Evolutionary conservation across 352 stramenopile species (phyloP).

Genomic region (Globisporangium okanoganense): DNA sequence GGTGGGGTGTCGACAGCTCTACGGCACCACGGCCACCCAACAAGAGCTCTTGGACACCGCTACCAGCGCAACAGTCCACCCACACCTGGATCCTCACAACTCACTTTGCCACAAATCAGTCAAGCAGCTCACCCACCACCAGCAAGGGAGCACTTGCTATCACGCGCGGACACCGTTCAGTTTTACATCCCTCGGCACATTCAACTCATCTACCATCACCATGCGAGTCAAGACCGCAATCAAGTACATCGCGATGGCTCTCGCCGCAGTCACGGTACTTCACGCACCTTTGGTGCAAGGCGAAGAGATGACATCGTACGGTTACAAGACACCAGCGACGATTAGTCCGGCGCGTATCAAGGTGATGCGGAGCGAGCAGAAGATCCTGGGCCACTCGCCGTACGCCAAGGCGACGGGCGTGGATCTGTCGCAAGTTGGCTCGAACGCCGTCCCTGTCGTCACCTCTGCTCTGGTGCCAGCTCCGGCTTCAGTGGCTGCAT

Average conservation of each 20-base stretch:
- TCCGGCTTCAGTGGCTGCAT: not conserved
- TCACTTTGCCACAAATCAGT: too few species aligned
- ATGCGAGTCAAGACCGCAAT: constrained; percentile 7
- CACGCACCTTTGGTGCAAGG: not conserved
- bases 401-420: constrained; percentile 2
- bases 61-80: too few species aligned
- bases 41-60: too few species aligned
- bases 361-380: constrained; percentile 8
- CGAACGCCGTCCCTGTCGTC: not conserved
- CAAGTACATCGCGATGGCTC: not conserved
- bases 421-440: not conserved
- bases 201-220: too few species aligned
- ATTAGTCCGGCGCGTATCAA: not conserved
- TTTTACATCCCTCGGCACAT: too few species aligned
- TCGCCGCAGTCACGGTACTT: not conserved
- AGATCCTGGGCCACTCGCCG: constrained; percentile 1
- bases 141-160: too few species aligned
- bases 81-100: too few species aligned
- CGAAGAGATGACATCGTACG: constrained; percentile 5
- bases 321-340: too few species aligned
- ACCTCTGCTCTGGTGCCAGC: not conserved
- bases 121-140: too few species aligned
- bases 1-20: too few species aligned
- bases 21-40: too few species aligned
- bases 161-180: too few species aligned